Base-by-base conservation (phyloP, 1,284 basidiomycete genomes). In the Trichosporon sp. region DNA sequence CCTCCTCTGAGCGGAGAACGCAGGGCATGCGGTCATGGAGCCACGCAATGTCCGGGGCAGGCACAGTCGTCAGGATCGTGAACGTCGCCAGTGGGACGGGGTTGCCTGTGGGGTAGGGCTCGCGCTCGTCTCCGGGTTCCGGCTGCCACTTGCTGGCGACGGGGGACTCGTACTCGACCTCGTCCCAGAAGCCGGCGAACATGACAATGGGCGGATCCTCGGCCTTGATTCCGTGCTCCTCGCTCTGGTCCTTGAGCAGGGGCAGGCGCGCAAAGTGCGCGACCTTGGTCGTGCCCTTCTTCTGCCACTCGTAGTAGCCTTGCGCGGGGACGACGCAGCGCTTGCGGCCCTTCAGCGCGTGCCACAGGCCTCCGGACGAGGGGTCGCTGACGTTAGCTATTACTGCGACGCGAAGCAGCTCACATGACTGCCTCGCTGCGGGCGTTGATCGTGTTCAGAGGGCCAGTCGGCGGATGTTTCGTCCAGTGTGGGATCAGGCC, bases 1-100 rank as follows among this genome's bases (percentile, higher is more conserved):
- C 90, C 3, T 89, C 86, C 63, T 85, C 78, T 0, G 86, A 86
- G 1, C 89, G 86, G 1, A 98, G 87, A 66, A 98, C 91, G 67
- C 95, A 92, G 2, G 96, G 96, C 85, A 96, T 95, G 16, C 96
- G 90, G 78, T 96, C 92, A 81, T 98, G 96, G 38, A 96, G 86
- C 91, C 92, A 94, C 10, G 85, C 84, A 69, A 93, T 86, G 10
- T 89, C 87, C 69, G 87, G 87, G 78, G 87, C 88, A 1, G 92
- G 91, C 11, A 87, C 84, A 0, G 93, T 95, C 0, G 96, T 98
- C 65, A 98, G 89, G 70, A 98, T 93, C 0, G 92, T 91, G 80
- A 94, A 98, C 0, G 92, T 92, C 85, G 90, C 92, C 0, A 93
- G 84, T 0, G 89, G 88, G 64, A 89, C 83, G 0, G 85, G 86